phyloP scores from a whole-genome alignment of 1,284 basidiomycete genomes.

The Marasmius oreades region DNA sequence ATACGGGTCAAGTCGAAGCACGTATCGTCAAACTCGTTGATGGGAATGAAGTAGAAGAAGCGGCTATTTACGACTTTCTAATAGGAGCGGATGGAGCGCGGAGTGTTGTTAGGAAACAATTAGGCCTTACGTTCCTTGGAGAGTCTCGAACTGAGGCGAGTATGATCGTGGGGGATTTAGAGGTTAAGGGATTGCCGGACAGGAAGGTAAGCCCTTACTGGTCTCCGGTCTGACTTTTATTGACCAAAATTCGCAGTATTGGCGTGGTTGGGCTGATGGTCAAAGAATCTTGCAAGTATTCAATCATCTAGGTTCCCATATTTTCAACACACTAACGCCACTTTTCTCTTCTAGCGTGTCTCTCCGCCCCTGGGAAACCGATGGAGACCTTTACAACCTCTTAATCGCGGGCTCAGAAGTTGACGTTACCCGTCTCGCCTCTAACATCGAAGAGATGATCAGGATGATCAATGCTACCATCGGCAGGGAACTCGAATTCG shows the following conservation, averaged over 20 bases:
- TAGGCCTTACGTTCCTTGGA: conserved; percentile 29
- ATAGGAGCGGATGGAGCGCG: conserved; percentile 39
- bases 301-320: background rate
- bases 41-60: conserved; percentile 17
- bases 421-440: conserved; percentile 24
- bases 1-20: conserved; percentile 12
- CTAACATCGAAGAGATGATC: conserved; percentile 27
- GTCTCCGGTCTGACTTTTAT: background rate
- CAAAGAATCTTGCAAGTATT: conserved; percentile 22
- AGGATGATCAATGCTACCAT: conserved; percentile 28
- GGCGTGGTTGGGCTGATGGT: conserved; percentile 34
- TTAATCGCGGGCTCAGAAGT: conserved; percentile 27
- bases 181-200: conserved; percentile 23
- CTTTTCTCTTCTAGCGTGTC: conserved; percentile 29
- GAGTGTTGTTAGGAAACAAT: conserved; percentile 29
- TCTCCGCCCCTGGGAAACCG: conserved; percentile 29
- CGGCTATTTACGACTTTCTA: conserved; percentile 29
- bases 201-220: conserved; percentile 30
- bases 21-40: background rate
- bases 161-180: conserved; percentile 24
- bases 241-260: conserved; percentile 21
- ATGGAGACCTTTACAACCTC: conserved; percentile 31
- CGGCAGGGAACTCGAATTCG: conserved; percentile 31
- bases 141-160: conserved; percentile 19
- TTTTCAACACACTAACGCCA: background rate